Base-by-base conservation (phyloP, 805 yeast species). In the Candida germanica region DNA sequence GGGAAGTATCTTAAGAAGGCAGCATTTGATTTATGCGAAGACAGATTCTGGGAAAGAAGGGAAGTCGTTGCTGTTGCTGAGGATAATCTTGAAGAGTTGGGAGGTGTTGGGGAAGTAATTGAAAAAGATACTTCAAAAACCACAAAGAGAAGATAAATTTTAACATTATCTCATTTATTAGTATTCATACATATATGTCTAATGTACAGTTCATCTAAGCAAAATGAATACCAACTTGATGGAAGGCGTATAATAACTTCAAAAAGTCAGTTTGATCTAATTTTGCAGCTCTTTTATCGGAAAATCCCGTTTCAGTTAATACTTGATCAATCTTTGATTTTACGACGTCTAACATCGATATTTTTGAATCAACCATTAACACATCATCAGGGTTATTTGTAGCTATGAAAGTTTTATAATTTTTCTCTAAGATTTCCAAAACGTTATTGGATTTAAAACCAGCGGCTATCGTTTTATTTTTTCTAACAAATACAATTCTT, bases 41-140 rank as follows among this genome's bases (percentile, higher is more conserved):
- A 83, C 47, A 78, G 98, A 65, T 91, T 95, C 93, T 91, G 98
- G 98, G 98, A 91, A 58, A 83, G 98, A 66, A 80, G 97, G 64
- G 98, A 91, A 50, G 91, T 81, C 51, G 81, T 91, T 16, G 80
- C 94, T 56, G 73, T 79, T 26, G 84, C 86, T 33, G 98, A 91
- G 63, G 98, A 91, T 49, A 78, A 80, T 54, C 63, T 86, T 49
- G 97, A 91, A 60, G 96, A 88, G 49, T 54, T 84, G 58, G 95
- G 95, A 32, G 96, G 95, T 40, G 89, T 87, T 42, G 94, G 85
- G 12, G 95, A 86, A 40, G 80, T 91, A 24, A 67, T 91, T 6
- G 96, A 88, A 54, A 77, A 75, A 50, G 95, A 84, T 53, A 51
- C 75, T 0, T 67, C 69, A 40, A 59, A 62, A 27, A 56, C 66